phyloP scores from a whole-genome alignment of 768 basidiomycete genomes.

The Chalciporus piperatus region DNA sequence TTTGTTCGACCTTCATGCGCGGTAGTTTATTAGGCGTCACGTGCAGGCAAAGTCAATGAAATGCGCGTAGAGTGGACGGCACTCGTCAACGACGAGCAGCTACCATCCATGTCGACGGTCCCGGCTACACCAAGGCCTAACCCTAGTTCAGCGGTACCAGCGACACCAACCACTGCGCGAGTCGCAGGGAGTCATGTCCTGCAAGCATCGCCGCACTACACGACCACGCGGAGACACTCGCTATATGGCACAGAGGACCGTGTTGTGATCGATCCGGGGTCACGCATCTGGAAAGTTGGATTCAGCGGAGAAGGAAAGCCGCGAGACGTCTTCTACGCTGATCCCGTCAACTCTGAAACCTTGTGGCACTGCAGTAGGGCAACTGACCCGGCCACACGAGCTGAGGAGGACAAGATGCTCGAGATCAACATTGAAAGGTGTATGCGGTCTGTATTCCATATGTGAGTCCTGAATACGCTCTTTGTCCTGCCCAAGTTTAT shows the following conservation, averaged over 20 bases:
- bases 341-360: slow-evolving; percentile 38
- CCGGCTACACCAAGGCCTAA: slow-evolving; percentile 34
- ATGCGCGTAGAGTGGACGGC: no score
- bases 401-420: slow-evolving; percentile 73
- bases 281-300: slow-evolving; percentile 93
- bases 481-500: slow-evolving; percentile 8
- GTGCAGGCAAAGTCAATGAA: not conserved
- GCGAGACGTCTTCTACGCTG: slow-evolving; percentile 77
- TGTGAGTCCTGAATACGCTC: slow-evolving; percentile 48
- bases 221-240: slow-evolving; percentile 84
- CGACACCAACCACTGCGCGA: slow-evolving; percentile 59
- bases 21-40: not conserved
- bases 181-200: slow-evolving; percentile 45
- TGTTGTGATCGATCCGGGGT: slow-evolving; percentile 92
- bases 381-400: slow-evolving; percentile 50
- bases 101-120: slow-evolving; percentile 28
- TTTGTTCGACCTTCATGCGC: no score
- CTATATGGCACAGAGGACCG: slow-evolving; percentile 97
- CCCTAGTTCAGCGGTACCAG: slow-evolving; percentile 21
- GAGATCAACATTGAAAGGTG: slow-evolving; percentile 66
- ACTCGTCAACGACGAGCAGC: not conserved
- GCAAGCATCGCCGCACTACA: slow-evolving; percentile 79
- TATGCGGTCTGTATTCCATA: slow-evolving; percentile 77
- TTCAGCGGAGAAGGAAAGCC: slow-evolving; percentile 96
- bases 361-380: slow-evolving; percentile 65